Base-by-base conservation (phyloP, 2,329 filamentous ascomycete genomes). In the Scytalidium sp. region DNA sequence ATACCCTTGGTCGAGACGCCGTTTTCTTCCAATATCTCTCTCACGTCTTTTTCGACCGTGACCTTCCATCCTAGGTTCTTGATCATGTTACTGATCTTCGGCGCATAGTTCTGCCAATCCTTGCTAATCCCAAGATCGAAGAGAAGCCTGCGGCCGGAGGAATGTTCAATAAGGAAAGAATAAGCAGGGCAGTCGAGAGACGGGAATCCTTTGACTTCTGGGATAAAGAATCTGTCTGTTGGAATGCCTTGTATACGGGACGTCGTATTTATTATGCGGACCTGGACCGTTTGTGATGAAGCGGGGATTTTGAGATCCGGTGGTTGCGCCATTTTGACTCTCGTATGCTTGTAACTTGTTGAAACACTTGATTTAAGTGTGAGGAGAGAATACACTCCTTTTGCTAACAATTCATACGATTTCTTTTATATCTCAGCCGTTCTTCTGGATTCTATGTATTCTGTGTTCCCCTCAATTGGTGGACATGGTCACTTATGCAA, bases 81-180 rank as follows among this genome's bases (percentile, higher is more conserved):
- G 44, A 71, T 58, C 13, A 55, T 59, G 2, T 66, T 58, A 13
- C 49, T 48, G 27, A 64, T 57, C 4, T 20, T 41, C 0, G 66
- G 67, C 0, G 71, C 59, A 9, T 72, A 57, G 13, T 71, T 71
- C 17, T 72, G 56, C 54, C 60, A 71, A 55, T 80, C 73, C 54
- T 75, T 75, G 1, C 67, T 59, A 3, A 65, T 49, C 8, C 69
- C 67, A 10, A 70, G 59, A 48, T 70, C 67, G 49, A 69, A 70
- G n/a, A 70, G 53, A 3, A 70, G 48, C 6, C 56, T 58, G 13
- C 58, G 55, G 3, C 53, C 50, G 48, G 63, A 59, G 5, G 59
- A 55, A 49, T 79, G 75, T 47, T 75, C 67, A 46, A 80, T 71
- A 1, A 78, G 62, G 57, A 79, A 80, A 3, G 70, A 70, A 58